These are phyloP conservation scores for Cladophialophora chaetospira DNA, from an alignment of 2,329 filamentous ascomycete species.

Conservation along the genomic window DNA sequence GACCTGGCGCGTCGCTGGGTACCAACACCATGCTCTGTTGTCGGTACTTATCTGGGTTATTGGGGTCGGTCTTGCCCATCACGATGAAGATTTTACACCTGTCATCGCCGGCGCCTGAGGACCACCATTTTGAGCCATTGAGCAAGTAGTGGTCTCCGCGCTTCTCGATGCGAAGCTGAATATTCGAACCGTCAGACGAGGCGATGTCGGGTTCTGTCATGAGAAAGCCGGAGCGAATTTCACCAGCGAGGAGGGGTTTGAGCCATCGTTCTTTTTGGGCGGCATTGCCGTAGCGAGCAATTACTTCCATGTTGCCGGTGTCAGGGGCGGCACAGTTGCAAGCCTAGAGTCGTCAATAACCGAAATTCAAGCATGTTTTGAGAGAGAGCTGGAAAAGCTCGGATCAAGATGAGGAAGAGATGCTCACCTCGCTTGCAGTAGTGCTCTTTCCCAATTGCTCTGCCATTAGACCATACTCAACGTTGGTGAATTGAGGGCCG, in stretches of 20 bases:
- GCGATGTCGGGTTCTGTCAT: conserved; percentile 93
- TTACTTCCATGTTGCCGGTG: conserved; percentile 93
- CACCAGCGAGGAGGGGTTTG: conserved; percentile 74
- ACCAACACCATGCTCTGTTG: conserved; percentile 95
- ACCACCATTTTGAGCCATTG: conserved; percentile 99
- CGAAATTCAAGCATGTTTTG: background rate
- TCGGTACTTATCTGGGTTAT: conserved; percentile 74
- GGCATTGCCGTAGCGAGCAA: conserved; percentile 87
- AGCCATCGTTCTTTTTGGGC: conserved; percentile 74
- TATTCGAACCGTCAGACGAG: conserved; percentile 90
- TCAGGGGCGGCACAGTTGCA: conserved; percentile 87
- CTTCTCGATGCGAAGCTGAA: conserved; percentile 75
- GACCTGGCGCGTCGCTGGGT: conserved; percentile 74
- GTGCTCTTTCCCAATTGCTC: conserved; percentile 89
- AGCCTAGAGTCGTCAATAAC: conserved; percentile 2
- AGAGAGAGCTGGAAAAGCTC: background rate
- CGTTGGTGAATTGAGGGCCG: conserved; percentile 80
- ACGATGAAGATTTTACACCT: conserved; percentile 92
- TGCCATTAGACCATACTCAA: conserved; percentile 97
- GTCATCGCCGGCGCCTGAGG: conserved; percentile 88
- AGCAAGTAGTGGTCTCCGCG: conserved; percentile 89
- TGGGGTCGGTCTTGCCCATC: conserved; percentile 87
- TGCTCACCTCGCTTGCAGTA: conserved; percentile 74
- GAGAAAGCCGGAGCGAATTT: conserved; percentile 86
- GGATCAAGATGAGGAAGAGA: background rate